Conservation (phyloP, 1,139 yeast genomes). For the Hyphopichia khmerensis region DNA sequence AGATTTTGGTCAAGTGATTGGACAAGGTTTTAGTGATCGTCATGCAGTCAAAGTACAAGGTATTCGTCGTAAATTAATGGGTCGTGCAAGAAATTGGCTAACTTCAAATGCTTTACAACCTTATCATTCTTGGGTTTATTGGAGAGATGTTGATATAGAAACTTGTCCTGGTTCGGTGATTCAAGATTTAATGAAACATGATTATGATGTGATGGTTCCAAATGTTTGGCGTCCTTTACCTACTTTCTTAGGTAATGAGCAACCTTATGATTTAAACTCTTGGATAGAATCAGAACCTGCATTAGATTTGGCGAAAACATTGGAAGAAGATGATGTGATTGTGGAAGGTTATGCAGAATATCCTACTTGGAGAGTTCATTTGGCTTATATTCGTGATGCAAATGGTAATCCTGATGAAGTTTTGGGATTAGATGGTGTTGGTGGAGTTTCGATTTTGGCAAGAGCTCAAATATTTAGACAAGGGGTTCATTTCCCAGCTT, state of each 20-base stretch:
- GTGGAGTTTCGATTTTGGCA: constrained; percentile 85
- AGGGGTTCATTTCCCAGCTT: constrained; percentile 88
- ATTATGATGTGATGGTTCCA: constrained; percentile 82
- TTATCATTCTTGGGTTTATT: constrained; percentile 90
- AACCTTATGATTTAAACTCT: constrained; percentile 83
- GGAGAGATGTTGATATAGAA: constrained; percentile 92
- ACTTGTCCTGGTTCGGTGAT: constrained; percentile 77
- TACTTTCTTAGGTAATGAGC: constrained; percentile 71
- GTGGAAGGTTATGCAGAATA: constrained; percentile 91
- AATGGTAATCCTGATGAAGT: constrained; percentile 65
- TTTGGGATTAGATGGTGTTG: constrained; percentile 81
- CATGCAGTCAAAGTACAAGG: constrained; percentile 92
- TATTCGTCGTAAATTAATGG: constrained; percentile 83
- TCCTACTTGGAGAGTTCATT: constrained; percentile 84
- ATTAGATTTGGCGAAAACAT: constrained; percentile 58
- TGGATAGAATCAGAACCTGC: constrained; percentile 84
- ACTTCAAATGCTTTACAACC: constrained; percentile 75
- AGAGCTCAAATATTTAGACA: constrained; percentile 78
- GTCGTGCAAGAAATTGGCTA: constrained; percentile 87
- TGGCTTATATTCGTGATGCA: constrained; percentile 69
- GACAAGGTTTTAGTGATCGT: constrained; percentile 86
- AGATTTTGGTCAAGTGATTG: constrained; percentile 82
- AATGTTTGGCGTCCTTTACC: constrained; percentile 91
- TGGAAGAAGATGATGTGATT: constrained; percentile 81
- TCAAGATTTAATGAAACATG: constrained; percentile 71